Base-by-base conservation (phyloP, 1,284 basidiomycete species). In the Sporisorium scitamineum region DNA sequence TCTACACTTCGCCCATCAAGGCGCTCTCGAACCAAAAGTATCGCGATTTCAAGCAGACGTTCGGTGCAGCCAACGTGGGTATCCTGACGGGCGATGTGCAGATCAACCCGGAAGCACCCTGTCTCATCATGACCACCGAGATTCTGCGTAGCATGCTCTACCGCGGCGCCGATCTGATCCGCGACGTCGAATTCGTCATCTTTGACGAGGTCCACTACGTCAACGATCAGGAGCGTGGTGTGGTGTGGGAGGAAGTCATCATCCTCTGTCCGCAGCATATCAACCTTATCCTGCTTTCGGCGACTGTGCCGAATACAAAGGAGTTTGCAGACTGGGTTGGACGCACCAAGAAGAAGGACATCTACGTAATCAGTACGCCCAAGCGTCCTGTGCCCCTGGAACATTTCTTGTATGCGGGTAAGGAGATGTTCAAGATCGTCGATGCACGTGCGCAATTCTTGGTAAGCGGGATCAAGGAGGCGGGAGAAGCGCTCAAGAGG, bases 191-290 rank as follows among this genome's bases (percentile, higher is more conserved):
- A 85, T 99, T 98, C 85, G 97, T 99, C 27, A 97, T 99, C 74
- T 99, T 99, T 82, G 97, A 99, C 85, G 97, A 99, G 86, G 97
- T 99, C 14, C 97, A 99, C 87, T 99, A 99, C 86, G 95, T 99
- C 64, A 99, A 99, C 85, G 97, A 99, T 86, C 93, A 94, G 18
- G 97, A 99, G 94, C 90, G 97, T 83, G 97, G 97, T 56, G 97
- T 99, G 11, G 97, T 99, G 16, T 99, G 97, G 97, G 97, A 99
- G 86, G 97, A 99, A 87, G 97, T 99, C 34, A 99, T 99, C 77
- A 99, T 99, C 39, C 67, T 85, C 1, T 80, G 80, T 29, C 83
- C 84, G 6, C 71, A 78, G 58, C 83, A 85, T 59, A 78, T 84
- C 69, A 85, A 79, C 60, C 65, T 84, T 7, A 84, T 99, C 64